Conservation (phyloP, 306 rosid genomes). For the Vachellia collinsii region DNA sequence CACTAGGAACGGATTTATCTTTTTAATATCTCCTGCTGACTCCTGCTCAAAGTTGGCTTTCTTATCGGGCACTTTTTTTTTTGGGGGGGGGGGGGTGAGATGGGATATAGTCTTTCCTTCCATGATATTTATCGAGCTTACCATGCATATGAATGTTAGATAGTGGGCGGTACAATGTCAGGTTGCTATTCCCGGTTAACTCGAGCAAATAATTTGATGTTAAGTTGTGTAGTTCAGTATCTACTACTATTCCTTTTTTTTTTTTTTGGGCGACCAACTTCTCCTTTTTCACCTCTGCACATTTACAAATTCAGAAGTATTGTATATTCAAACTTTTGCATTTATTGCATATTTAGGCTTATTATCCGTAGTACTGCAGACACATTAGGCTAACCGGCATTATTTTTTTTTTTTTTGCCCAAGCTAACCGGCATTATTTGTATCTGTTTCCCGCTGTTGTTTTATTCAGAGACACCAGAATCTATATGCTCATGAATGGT, state of each 20-base stretch:
- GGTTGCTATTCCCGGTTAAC: neutral
- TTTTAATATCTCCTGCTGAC: neutral
- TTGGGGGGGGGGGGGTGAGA: too few species aligned
- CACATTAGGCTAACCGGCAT: slow-evolving; percentile 3
- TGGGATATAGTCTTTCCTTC: too few species aligned
- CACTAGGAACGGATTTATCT: neutral
- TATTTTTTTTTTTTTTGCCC: too few species aligned
- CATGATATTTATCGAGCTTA: neutral
- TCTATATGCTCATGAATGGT: slow-evolving; percentile 9
- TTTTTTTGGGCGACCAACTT: neutral
- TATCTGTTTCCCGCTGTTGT: neutral
- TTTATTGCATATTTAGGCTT: slow-evolving; percentile 19
- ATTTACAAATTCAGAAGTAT: neutral
- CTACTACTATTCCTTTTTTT: neutral
- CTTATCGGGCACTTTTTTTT: neutral
- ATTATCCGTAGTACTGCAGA: neutral
- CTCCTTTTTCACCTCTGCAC: neutral
- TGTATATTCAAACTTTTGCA: neutral
- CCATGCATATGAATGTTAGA: neutral
- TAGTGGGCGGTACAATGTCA: neutral
- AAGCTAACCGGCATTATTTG: slow-evolving; percentile 6
- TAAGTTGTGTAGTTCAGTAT: neutral
- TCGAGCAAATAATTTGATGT: neutral
- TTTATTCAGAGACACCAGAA: neutral
- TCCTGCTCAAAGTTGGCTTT: neutral